Percentiles rank a stretch among this genome's conserved stretches.
phyloP scores from a whole-genome alignment of 2,329 filamentous ascomycete genomes.

The Xylariaceae sp. region DNA sequence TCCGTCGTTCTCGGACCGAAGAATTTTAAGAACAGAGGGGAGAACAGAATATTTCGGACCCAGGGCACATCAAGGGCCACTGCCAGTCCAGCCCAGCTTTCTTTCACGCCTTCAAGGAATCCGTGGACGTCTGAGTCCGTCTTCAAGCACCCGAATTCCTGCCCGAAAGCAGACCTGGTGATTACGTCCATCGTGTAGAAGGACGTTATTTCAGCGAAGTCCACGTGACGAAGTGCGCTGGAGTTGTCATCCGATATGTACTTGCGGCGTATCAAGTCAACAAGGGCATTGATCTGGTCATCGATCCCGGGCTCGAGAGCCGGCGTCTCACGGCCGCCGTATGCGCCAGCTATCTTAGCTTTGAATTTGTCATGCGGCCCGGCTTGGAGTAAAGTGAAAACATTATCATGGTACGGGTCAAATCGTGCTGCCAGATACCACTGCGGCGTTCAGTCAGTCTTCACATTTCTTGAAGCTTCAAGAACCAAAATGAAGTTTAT shows the following conservation, averaged over 20 bases:
- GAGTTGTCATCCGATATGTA: slow-evolving; percentile 8
- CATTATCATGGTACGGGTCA: slow-evolving; percentile 48
- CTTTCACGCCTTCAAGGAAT: slow-evolving; percentile 20
- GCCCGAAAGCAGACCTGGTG: slow-evolving; percentile 31
- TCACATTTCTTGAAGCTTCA: too few relatives aligned
- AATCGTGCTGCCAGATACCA: slow-evolving; percentile 23
- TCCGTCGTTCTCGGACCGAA: slow-evolving; percentile 27
- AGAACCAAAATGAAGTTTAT: too few relatives aligned
- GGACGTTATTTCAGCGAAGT: slow-evolving; percentile 18
- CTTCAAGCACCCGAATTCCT: slow-evolving; percentile 33
- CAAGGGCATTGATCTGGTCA: slow-evolving; percentile 18
- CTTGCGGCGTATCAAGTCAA: slow-evolving; percentile 23
- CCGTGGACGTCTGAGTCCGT: slow-evolving; percentile 29
- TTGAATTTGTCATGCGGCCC: slow-evolving; percentile 42
- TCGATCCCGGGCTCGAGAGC: slow-evolving; percentile 26
- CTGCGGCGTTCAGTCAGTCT: background rate
- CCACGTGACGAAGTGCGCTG: slow-evolving; percentile 8
- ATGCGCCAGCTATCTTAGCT: slow-evolving; percentile 23
- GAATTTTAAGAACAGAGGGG: slow-evolving; percentile 9
- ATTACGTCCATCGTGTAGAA: slow-evolving; percentile 34
- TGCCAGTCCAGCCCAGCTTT: slow-evolving; percentile 15
- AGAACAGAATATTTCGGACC: slow-evolving; percentile 19
- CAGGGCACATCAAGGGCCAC: slow-evolving; percentile 24
- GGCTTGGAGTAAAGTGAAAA: slow-evolving; percentile 52
- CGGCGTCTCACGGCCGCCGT: slow-evolving; percentile 27